phyloP scores from a whole-genome alignment of 1,284 basidiomycete genomes.

The Sanghuangporus weigelae region DNA sequence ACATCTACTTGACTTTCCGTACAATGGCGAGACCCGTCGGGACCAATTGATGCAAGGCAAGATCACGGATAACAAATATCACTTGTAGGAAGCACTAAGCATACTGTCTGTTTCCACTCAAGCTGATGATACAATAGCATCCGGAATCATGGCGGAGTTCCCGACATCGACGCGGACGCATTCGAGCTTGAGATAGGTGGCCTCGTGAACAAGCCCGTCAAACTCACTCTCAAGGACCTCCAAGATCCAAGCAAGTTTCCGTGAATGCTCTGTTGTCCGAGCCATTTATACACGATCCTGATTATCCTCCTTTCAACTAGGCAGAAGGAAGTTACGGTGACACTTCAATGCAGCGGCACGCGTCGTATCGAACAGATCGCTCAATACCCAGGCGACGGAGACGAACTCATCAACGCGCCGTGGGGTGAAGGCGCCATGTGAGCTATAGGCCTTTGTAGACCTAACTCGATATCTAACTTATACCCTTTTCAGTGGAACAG shows the following conservation, averaged over 20 bases:
- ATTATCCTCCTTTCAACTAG: conserved; percentile 24
- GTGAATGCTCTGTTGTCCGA: conserved; percentile 27
- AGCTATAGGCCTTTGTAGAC: conserved; percentile 12
- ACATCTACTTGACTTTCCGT: conserved; percentile 48
- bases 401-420: conserved; percentile 50
- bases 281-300: not conserved
- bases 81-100: conserved; percentile 43
- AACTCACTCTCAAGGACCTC: conserved; percentile 40
- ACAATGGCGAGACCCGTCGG: conserved; percentile 45
- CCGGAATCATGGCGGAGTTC: conserved; percentile 45
- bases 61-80: conserved; percentile 42
- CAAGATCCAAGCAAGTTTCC: conserved; percentile 42
- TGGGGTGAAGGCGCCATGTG: conserved; percentile 57
- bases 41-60: conserved; percentile 39
- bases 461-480: not conserved
- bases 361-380: conserved; percentile 49
- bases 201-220: conserved; percentile 40
- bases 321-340: conserved; percentile 45
- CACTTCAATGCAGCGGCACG: conserved; percentile 51
- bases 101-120: not conserved
- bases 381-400: conserved; percentile 53
- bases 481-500: conserved; percentile 31
- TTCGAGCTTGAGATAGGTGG: conserved; percentile 46
- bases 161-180: conserved; percentile 38
- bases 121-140: conserved; percentile 28